Base-by-base conservation (phyloP, 768 basidiomycete genomes). In the Amanita polypyramis region DNA sequence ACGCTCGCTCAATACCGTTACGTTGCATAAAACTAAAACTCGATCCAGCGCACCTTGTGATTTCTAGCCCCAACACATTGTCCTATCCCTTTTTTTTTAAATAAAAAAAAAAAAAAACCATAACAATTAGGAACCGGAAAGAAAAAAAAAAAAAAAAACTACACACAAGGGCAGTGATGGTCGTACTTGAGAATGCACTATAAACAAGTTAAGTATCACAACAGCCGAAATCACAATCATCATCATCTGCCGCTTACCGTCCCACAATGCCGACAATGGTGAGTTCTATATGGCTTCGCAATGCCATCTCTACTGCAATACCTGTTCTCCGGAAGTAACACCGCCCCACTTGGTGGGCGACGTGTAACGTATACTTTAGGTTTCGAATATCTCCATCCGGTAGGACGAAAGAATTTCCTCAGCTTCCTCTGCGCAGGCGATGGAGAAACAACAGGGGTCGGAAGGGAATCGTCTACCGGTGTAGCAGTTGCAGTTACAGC, bases 51-150 rank as follows among this genome's bases (percentile, higher is more conserved):
- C 50, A 85, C 88, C 65, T 91, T 92, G 55, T 94, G 86, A 59
- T 97, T 97, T 33, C 78, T 76, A 43, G 91, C 93, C 9, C 93
- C 93, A 15, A 96, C 89, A 54, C 93, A 97, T 58, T 92, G 88
- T 9, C 93, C 93, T 45, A 97, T 82, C 93, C 92, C 87, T 79
- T 56, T 41, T n/a, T n/a, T n/a, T n/a, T n/a, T n/a, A n/a, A n/a
- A n/a, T n/a, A n/a, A n/a, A n/a, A n/a, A n/a, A n/a, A 23, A 49
- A 34, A 51, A 5, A 30, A 33, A 35, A 37, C 41, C 8, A 10
- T 19, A 27, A 19, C 20, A 2, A 4, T 11, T 33, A 32, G 14
- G 43, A 21, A 35, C 10, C 21, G 44, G 47, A 40, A 11, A 35
- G 45, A 21, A 20, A 25, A 27, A 2, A 48, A 20, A 25, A 27